These are phyloP conservation scores for Metschnikowia dekortorum DNA, from an alignment of 805 yeast species.

Conservation along the genomic window DNA sequence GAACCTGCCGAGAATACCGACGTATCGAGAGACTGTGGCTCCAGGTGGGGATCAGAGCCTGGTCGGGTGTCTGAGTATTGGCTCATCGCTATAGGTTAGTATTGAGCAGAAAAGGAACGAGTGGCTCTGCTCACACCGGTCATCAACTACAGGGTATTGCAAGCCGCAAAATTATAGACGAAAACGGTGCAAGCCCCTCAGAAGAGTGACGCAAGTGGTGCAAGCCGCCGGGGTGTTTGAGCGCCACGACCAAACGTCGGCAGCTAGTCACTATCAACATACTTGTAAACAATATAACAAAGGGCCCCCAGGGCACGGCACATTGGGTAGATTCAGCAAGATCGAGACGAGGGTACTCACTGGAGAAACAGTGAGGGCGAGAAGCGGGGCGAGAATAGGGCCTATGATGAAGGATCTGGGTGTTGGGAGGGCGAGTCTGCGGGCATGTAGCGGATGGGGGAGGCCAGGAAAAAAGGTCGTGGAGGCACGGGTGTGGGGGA, in stretches of 20 bases:
- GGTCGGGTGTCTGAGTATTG: constrained; percentile 11
- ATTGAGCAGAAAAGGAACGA: neutral
- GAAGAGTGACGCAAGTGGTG: neutral
- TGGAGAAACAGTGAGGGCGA: neutral
- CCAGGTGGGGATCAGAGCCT: constrained; percentile 8
- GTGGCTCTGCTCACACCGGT: neutral
- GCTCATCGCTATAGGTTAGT: constrained; percentile 7
- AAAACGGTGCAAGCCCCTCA: too few species aligned
- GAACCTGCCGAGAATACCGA: constrained; percentile 1
- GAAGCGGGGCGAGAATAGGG: neutral
- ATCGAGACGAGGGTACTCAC: neutral
- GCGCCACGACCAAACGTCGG: neutral
- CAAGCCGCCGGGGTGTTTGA: neutral
- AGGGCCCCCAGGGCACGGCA: constrained; percentile 1
- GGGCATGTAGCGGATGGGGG: neutral
- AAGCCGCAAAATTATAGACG: too few species aligned
- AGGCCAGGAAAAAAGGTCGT: constrained; percentile 1
- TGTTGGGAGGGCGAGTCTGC: neutral
- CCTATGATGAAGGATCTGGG: neutral
- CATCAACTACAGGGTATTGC: too few species aligned
- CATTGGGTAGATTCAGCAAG: constrained; percentile 1
- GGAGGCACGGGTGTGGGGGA: constrained; percentile 5
- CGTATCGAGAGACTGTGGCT: constrained; percentile 3
- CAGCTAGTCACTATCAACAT: neutral
- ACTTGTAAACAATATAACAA: constrained; percentile 5